phyloP scores from a whole-genome alignment of 129 eudicot species.

The Arctium lappa region DNA sequence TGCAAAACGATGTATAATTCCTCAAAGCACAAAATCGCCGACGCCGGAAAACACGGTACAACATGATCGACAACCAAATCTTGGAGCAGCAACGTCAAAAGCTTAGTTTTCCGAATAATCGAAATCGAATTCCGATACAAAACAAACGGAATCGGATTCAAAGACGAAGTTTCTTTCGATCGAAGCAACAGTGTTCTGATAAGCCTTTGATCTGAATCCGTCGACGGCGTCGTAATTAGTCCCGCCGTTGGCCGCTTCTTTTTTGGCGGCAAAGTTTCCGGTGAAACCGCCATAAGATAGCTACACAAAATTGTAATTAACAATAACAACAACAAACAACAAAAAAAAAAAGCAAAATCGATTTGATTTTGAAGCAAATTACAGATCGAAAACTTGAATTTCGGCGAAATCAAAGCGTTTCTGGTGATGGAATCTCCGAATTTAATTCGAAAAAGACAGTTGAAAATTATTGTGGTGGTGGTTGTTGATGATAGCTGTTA shows the following conservation, averaged over 20 bases:
- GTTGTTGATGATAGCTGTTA: constrained; percentile 36
- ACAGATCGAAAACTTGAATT: constrained; percentile 13
- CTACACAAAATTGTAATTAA: background rate
- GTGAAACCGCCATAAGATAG: constrained; percentile 52
- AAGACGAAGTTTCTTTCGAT: constrained; percentile 49
- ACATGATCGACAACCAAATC: constrained; percentile 44
- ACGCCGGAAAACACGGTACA: constrained; percentile 41
- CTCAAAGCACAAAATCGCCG: constrained; percentile 72
- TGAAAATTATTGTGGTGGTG: constrained; percentile 13
- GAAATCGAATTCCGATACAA: constrained; percentile 56
- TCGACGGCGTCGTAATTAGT: constrained; percentile 44
- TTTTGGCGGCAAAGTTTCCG: constrained; percentile 49
- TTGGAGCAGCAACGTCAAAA: constrained; percentile 52
- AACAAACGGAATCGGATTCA: constrained; percentile 48
- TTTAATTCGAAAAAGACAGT: background rate
- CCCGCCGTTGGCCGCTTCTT: constrained; percentile 54
- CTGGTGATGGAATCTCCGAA: constrained; percentile 22
- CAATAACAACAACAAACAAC: background rate
- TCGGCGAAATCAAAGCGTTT: constrained; percentile 17
- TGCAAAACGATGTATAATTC: constrained; percentile 75
- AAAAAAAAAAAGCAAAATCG: background rate
- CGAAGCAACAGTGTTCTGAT: constrained; percentile 50
- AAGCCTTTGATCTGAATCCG: constrained; percentile 38
- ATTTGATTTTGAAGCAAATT: constrained; percentile 17
- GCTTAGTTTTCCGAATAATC: constrained; percentile 55